phyloP scores from a whole-genome alignment of 306 rosid genomes.

The Begonia peltatifolia region DNA sequence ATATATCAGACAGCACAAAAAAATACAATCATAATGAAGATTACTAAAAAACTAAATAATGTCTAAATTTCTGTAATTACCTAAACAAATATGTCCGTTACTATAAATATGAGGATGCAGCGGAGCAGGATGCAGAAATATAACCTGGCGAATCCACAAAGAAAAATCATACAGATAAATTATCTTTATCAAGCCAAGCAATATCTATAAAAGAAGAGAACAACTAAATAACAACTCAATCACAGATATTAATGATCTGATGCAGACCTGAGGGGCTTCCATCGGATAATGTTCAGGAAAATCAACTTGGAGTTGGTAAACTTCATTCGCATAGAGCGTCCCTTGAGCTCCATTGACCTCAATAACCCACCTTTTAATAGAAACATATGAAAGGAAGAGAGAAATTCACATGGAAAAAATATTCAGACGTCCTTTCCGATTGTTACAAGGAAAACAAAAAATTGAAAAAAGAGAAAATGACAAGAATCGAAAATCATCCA shows the following conservation, averaged over 20 bases:
- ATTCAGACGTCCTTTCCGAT: no score
- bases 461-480: no score
- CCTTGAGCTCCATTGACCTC: slow-evolving; percentile 98
- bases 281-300: slow-evolving; percentile 98
- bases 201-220: neutral
- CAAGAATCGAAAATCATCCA: no score
- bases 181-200: neutral
- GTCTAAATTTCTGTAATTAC: slow-evolving; percentile 19
- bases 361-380: slow-evolving; percentile 64
- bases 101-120: slow-evolving; percentile 97
- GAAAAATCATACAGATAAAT: neutral
- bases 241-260: neutral
- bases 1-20: no score
- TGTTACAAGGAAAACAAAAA: no score
- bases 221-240: neutral
- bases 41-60: neutral
- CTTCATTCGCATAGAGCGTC: slow-evolving; percentile 77
- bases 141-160: slow-evolving; percentile 42
- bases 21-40: no score
- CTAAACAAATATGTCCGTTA: slow-evolving; percentile 98
- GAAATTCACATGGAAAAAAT: no score
- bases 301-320: slow-evolving; percentile 97
- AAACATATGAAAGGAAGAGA: no score
- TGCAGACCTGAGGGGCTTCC: slow-evolving; percentile 95
- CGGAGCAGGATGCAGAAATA: slow-evolving; percentile 95